Evolutionary conservation across 2,329 filamentous ascomycete genomes (phyloP), one percentile per base, ranked within the genome.

Genomic region (Paecilomyces variotii): DNA sequence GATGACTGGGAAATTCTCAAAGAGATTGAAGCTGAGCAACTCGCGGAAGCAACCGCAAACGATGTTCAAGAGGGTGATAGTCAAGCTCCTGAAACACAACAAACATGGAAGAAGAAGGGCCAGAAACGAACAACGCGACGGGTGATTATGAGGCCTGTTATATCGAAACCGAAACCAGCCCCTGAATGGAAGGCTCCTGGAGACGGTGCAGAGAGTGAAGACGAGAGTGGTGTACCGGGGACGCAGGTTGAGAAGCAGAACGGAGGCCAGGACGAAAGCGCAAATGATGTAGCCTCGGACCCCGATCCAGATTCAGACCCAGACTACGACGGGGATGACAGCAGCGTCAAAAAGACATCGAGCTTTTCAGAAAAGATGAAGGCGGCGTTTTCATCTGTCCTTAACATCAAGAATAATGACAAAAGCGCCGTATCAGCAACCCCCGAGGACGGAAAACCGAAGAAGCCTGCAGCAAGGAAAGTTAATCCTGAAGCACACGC

Each of bases 121-220:
- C 78, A 79, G 61, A 80, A 80, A 62, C 70, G 78, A 53, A 79
- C 76, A 4, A 80, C 78, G 1, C 71, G 75, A 56, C 65, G 73
- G 53, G 74, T 77, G 11, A 70, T 66, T 39, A 78, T 80, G 70
- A 75, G 72, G 53, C 78, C 78, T 1, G 70, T 73, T 2, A 63
- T 70, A 7, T 59, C 64, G 25, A 72, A 71, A 30, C 65, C 72
- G 34, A 71, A 69, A 54, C 61, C 67, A 2, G 67, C 69, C 54
- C 56, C 66, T 4, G 62, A 64, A 53, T 61, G 55, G 63, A 66
- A 9, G 14, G 4, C 32, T 11, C 10, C 6, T 11, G 1, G 62
- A 64, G 12, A 59, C 64, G 26, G 61, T 62, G n/a, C 57, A 65
- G 61, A 59, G 9, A 53, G 58, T 6, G 61, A 60, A 0, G 61